Evolutionary conservation across 1,139 yeast genomes (phyloP).

Genomic region (Zhuliangozyma blackwelliae): DNA sequence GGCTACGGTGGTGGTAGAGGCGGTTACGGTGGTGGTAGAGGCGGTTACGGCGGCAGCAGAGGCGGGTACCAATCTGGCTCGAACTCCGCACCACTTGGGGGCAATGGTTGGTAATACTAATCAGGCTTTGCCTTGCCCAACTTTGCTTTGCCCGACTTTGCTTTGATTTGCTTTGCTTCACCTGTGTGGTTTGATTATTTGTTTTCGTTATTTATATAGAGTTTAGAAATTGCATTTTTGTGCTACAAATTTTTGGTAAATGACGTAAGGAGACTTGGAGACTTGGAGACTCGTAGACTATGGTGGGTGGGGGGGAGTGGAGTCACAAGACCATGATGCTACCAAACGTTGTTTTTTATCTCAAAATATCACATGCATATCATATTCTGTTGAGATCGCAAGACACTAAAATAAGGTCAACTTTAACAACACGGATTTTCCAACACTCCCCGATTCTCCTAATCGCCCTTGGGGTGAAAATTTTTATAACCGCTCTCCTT

Average conservation of each 20-base stretch:
- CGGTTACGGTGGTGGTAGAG: conserved; percentile 23
- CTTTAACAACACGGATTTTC: background rate
- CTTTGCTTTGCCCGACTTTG: background rate
- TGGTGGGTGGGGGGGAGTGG: too few species aligned
- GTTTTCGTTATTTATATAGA: too few species aligned
- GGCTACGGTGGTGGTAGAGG: conserved; percentile 28
- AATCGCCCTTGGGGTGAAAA: too few species aligned
- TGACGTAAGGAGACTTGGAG: too few species aligned
- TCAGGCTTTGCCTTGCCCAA: conserved; percentile 3
- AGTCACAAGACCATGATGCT: too few species aligned
- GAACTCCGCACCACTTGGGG: conserved; percentile 27
- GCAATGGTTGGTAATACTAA: conserved; percentile 3
- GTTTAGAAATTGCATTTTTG: too few species aligned
- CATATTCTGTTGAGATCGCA: too few species aligned
- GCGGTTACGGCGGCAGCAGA: conserved; percentile 22
- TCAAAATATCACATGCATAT: conserved; percentile 4
- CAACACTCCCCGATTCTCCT: too few species aligned
- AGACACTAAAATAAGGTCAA: background rate
- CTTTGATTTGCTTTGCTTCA: background rate
- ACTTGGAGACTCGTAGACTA: too few species aligned
- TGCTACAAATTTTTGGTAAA: too few species aligned
- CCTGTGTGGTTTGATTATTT: too few species aligned
- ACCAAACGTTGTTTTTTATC: background rate
- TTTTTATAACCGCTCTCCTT: too few species aligned
- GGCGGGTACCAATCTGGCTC: conserved; percentile 21